phyloP scores from a whole-genome alignment of 208 protist species.

The Leishmania tarentolae region DNA sequence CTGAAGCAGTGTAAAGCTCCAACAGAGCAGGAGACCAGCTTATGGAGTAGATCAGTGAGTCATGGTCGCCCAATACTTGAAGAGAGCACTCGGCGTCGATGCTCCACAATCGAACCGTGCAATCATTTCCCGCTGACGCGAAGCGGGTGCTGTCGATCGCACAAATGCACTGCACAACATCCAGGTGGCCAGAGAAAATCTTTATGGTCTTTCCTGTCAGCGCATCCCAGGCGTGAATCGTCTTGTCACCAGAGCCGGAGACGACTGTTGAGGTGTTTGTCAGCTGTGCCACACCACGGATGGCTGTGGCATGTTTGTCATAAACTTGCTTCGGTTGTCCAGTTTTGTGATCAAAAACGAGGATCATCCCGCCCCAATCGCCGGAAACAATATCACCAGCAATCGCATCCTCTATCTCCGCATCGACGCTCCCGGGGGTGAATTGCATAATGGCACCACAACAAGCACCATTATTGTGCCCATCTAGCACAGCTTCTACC shows the following conservation, averaged over 20 bases:
- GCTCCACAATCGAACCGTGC: slow-evolving; percentile 59
- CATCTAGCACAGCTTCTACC: slow-evolving; percentile 73
- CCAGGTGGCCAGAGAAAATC: slow-evolving; percentile 56
- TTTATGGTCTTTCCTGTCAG: slow-evolving; percentile 45
- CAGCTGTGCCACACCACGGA: slow-evolving; percentile 67
- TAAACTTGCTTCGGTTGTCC: slow-evolving; percentile 59
- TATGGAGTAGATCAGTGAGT: slow-evolving; percentile 75
- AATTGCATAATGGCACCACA: slow-evolving; percentile 49
- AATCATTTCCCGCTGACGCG: slow-evolving; percentile 72
- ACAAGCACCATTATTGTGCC: slow-evolving; percentile 61
- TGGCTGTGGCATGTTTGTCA: slow-evolving; percentile 53
- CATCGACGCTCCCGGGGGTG: neutral
- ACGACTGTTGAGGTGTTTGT: slow-evolving; percentile 52
- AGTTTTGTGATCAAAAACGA: slow-evolving; percentile 67
- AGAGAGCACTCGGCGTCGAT: slow-evolving; percentile 19
- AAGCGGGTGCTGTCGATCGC: slow-evolving; percentile 53
- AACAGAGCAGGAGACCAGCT: slow-evolving; percentile 40
- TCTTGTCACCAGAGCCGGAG: slow-evolving; percentile 83
- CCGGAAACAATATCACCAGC: slow-evolving; percentile 71
- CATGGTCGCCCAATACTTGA: slow-evolving; percentile 50
- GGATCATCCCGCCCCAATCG: slow-evolving; percentile 65
- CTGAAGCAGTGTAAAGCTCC: slow-evolving; percentile 82
- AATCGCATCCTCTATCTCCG: slow-evolving; percentile 22
- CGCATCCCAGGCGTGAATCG: slow-evolving; percentile 72
- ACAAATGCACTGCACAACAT: slow-evolving; percentile 72